Base-by-base conservation (phyloP, 768 basidiomycete species). In the Auricularia heimuer region DNA sequence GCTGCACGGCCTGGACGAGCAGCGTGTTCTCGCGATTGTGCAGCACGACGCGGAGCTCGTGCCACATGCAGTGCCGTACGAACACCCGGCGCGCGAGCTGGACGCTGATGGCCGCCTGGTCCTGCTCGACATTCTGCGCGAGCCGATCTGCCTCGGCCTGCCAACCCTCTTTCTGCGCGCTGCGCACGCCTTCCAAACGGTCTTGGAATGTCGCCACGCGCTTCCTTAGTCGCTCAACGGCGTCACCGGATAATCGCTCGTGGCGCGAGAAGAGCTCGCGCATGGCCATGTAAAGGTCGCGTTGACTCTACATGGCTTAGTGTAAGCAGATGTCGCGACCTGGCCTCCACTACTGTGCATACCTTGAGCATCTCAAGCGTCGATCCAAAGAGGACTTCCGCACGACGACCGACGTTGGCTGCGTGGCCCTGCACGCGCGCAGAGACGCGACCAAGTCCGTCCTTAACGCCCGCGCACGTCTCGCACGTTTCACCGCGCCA, bases 1-100 rank as follows among this genome's bases (percentile, higher is more conserved):
- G 76, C 73, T 91, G 86, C 66, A 88, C 85, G 2, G 88, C 78
- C 67, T 87, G 80, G 0, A 89, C 89, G 34, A 95, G 75, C 42
- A 95, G 80, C 0, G 89, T 82, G 69, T 93, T 92, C 77, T 97
- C 94, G 64, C 89, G 81, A 68, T 95, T 94, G 74, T 97, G 94
- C 56, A 96, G 77, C 44, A 98, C 88, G 18, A 94, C 90, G 29
- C 92, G 86, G n/a, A 96, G 80, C 74, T 98, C 94, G 70, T 96
- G 91, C 94, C 94, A 98, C 83, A 97, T 84, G 68, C 94, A 94
- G 69, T 29, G 37, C 63, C 91, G 86, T 65, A 96, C 88, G 72
- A 94, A 97, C 10, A 94, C 85, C 21, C 96, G 80, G 63, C 96
- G 78, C 65, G 83, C 85, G 51, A 97, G 78, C 64, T 88, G 83